These are phyloP conservation scores for Geoglossum cookeanum DNA, from an alignment of 2,329 filamentous ascomycete species.

Conservation along the genomic window DNA sequence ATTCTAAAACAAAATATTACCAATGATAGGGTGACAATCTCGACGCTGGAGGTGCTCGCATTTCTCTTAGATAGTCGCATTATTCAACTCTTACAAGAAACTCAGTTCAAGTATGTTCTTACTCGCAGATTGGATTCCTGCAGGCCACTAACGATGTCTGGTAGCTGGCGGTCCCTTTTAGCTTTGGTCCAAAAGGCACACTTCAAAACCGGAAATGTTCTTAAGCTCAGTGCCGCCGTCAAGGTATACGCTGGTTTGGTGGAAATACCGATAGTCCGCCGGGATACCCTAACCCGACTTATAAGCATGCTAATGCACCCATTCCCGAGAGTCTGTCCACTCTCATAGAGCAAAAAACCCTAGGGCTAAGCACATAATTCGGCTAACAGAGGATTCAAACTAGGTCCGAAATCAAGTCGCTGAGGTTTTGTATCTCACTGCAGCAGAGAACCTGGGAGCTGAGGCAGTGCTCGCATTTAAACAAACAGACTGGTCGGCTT, in stretches of 20 bases:
- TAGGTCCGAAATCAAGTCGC: background rate
- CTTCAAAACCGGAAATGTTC: conserved; percentile 65
- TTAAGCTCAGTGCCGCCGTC: conserved; percentile 62
- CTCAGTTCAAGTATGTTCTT: conserved; percentile 9
- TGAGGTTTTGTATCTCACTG: background rate
- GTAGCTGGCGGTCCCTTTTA: conserved; percentile 41
- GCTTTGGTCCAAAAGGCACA: conserved; percentile 56
- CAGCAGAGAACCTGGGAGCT: background rate
- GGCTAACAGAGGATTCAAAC: background rate
- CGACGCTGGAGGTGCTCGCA: conserved; percentile 55
- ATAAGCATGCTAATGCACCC: conserved; percentile 59
- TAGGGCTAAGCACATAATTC: too few relatives aligned
- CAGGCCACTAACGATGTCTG: conserved; percentile 2
- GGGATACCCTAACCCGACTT: conserved; percentile 47
- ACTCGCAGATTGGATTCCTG: background rate
- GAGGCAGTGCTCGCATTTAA: background rate
- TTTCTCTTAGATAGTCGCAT: conserved; percentile 47
- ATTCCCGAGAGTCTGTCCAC: conserved; percentile 51
- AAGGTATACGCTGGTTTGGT: conserved; percentile 60
- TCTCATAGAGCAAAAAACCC: background rate
- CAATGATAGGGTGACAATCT: conserved; percentile 53
- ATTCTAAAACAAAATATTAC: conserved; percentile 8
- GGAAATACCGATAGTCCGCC: conserved; percentile 22
- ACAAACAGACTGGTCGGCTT: background rate
- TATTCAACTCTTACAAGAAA: background rate